phyloP scores from a whole-genome alignment of 495 filamentous ascomycete genomes.

The Trichoderma erinaceum region DNA sequence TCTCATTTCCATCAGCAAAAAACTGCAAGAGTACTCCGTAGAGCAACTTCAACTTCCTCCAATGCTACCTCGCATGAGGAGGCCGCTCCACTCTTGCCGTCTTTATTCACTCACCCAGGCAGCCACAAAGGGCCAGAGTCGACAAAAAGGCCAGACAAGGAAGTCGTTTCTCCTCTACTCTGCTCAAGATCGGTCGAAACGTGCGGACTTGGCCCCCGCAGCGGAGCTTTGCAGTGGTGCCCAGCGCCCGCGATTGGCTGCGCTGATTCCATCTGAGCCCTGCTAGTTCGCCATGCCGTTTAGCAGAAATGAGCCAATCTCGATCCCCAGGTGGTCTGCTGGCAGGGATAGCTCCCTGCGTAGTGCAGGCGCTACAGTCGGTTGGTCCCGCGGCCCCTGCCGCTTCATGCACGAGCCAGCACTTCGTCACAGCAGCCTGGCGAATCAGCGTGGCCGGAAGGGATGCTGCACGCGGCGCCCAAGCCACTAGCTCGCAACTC shows the following conservation, averaged over 20 bases:
- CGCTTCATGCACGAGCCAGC: constrained; percentile 32
- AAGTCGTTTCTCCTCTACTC: not conserved
- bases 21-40: not conserved
- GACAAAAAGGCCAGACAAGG: not conserved
- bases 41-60: not conserved
- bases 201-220: constrained; percentile 1
- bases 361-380: constrained; percentile 20
- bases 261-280: not conserved
- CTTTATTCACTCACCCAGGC: constrained; percentile 14
- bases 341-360: constrained; percentile 21
- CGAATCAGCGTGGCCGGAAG: constrained; percentile 31
- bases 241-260: not conserved
- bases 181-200: constrained; percentile 7
- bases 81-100: not conserved
- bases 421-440: constrained; percentile 32
- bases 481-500: constrained; percentile 9
- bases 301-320: constrained; percentile 31
- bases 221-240: not conserved
- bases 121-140: not conserved
- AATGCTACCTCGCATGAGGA: not conserved
- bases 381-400: constrained; percentile 28
- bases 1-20: not conserved
- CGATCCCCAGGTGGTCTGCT: constrained; percentile 25
- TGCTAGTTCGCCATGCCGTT: not conserved
- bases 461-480: constrained; percentile 15